phyloP scores from a whole-genome alignment of 2,329 filamentous ascomycete species.

The Graphilbum ipis-grandicollis region DNA sequence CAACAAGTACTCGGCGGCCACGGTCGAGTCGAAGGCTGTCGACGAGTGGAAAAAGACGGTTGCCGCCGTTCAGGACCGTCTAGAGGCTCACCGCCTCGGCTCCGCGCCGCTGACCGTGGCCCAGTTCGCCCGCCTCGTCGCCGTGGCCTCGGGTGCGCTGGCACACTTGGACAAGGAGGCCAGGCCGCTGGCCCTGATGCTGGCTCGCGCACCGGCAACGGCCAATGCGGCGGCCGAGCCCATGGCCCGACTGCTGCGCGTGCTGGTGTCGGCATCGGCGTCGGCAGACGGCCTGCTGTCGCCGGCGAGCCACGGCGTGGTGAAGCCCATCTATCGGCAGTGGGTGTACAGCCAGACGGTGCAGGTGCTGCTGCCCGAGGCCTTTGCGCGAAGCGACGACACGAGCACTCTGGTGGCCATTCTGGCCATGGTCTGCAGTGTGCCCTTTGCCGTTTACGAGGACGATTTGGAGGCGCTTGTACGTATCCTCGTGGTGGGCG shows the following conservation, averaged over 20 bases:
- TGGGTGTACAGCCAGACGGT: constrained; percentile 29
- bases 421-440: constrained; percentile 30
- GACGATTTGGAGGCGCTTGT: constrained; percentile 29
- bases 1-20: constrained; percentile 10
- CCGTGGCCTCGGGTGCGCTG: constrained; percentile 13
- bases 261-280: constrained; percentile 17
- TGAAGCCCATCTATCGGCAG: constrained; percentile 26
- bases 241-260: constrained; percentile 24
- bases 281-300: constrained; percentile 6
- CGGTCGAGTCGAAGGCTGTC: constrained; percentile 13
- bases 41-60: constrained; percentile 7
- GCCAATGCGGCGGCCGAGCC: constrained; percentile 14
- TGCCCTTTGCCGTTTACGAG: constrained; percentile 32
- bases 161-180: constrained; percentile 18
- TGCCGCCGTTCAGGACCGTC: constrained; percentile 2
- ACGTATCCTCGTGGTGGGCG: constrained; percentile 28
- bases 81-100: not conserved
- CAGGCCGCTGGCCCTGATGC: constrained; percentile 12
- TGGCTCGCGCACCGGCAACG: constrained; percentile 12
- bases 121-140: constrained; percentile 12
- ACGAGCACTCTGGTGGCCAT: too few species aligned
- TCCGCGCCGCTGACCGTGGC: constrained; percentile 1
- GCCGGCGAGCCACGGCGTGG: constrained; percentile 22
- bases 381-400: too few species aligned
- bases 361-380: constrained; percentile 25